A percentile compares a stretch with the other conserved stretches of the same genome.
phyloP scores from a whole-genome alignment of 805 yeast species.

The Hanseniaspora valbyensis region DNA sequence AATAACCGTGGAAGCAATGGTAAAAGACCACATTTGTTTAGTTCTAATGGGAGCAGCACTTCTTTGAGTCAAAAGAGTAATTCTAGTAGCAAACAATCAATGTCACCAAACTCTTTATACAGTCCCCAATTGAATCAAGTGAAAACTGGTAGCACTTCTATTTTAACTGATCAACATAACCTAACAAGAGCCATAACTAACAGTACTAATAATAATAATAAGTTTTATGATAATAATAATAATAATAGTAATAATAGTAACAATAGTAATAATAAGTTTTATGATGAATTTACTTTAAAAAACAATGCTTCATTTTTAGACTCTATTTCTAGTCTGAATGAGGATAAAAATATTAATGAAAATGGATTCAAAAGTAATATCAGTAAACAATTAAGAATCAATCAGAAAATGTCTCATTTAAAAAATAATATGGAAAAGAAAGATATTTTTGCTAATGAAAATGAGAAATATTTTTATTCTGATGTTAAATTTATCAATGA shows the following conservation, averaged over 20 bases:
- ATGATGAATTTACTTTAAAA: not conserved
- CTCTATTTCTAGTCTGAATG: not conserved
- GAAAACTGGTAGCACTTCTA: not conserved
- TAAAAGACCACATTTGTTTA: not conserved
- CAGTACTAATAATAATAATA: too few relatives aligned
- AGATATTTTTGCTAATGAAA: not conserved
- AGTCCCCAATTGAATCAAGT: not conserved
- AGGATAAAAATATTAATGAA: not conserved
- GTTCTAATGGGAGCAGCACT: not conserved
- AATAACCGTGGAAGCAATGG: too few relatives aligned
- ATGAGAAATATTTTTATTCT: slow-evolving; percentile 9
- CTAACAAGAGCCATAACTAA: not conserved
- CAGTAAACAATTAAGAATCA: slow-evolving; percentile 8
- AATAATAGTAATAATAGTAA: not conserved
- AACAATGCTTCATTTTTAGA: not conserved
- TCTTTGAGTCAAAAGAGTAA: not conserved
- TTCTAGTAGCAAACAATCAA: slow-evolving; percentile 1
- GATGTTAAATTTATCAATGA: slow-evolving; percentile 10
- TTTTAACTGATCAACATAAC: not conserved
- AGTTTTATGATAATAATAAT: not conserved
- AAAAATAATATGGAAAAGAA: slow-evolving; percentile 4
- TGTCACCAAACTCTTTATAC: not conserved
- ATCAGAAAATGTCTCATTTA: slow-evolving; percentile 3
- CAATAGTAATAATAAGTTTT: not conserved
- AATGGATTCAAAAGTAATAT: not conserved